phyloP scores from a whole-genome alignment of 164 flowering plant genomes.

The Chimonanthus salicifolius region DNA sequence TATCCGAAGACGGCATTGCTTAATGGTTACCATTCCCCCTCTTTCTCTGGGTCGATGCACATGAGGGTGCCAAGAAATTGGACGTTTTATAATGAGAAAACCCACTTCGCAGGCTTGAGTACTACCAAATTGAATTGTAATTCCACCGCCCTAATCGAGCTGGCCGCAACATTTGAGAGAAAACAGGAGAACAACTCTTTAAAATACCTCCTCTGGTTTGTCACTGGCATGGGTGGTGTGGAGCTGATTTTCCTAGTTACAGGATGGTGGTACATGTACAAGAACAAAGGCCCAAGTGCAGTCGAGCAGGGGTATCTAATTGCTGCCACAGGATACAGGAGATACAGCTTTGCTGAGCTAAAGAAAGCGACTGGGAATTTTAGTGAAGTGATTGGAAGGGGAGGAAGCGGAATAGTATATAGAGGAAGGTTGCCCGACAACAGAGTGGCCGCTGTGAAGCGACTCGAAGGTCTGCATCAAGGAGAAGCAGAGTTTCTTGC shows the following conservation, averaged over 20 bases:
- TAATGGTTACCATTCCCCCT: constrained; percentile 5
- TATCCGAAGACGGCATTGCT: constrained; percentile 9
- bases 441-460: constrained; percentile 22
- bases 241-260: constrained; percentile 9
- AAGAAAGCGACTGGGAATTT: constrained; percentile 5
- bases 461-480: constrained; percentile 15
- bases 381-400: constrained; percentile 2
- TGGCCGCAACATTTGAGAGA: too few relatives aligned
- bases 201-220: constrained; percentile 3
- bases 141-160: not conserved
- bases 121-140: not conserved
- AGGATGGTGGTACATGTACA: constrained; percentile 10
- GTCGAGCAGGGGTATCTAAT: constrained; percentile 7
- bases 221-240: constrained; percentile 9
- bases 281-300: not conserved
- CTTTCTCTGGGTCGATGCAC: not conserved
- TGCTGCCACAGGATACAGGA: constrained; percentile 1
- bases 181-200: not conserved
- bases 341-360: constrained; percentile 1
- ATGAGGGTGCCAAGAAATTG: constrained; percentile 10
- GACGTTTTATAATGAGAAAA: not conserved
- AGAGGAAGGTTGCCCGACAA: constrained; percentile 18
- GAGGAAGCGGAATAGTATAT: constrained; percentile 22
- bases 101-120: not conserved
- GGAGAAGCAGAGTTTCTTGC: constrained; percentile 29